Evolutionary conservation across 1,284 basidiomycete genomes (phyloP).

Genomic region (Tetrapyrgos nigripes): DNA sequence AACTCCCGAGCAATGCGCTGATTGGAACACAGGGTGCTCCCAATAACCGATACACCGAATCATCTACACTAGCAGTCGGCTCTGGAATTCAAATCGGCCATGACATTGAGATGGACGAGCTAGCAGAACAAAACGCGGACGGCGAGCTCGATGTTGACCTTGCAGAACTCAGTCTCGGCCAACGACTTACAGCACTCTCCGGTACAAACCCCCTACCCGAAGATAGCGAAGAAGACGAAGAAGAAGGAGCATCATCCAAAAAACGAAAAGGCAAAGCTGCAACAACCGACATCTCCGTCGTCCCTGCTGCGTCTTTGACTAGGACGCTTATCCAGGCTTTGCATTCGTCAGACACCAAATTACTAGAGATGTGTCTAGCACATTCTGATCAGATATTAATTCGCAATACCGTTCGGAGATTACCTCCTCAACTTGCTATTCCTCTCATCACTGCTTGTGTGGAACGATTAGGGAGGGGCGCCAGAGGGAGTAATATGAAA

Average conservation of each 20-base stretch:
- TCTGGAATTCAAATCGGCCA: conserved; percentile 70
- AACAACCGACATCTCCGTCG: conserved; percentile 48
- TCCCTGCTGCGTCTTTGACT: conserved; percentile 89
- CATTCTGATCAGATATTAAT: conserved; percentile 88
- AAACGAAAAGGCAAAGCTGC: conserved; percentile 38
- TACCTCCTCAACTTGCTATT: conserved; percentile 91
- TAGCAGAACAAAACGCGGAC: conserved; percentile 56
- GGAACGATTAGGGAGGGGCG: conserved; percentile 86
- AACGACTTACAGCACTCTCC: conserved; percentile 79
- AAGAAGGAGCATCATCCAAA: conserved; percentile 29
- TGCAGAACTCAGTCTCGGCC: conserved; percentile 89
- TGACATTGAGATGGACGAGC: conserved; percentile 62
- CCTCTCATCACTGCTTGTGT: conserved; percentile 90
- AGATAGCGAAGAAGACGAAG: conserved; percentile 44
- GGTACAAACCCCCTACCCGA: conserved; percentile 52
- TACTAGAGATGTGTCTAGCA: conserved; percentile 88
- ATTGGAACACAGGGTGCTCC: conserved; percentile 30
- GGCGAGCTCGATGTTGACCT: conserved; percentile 83
- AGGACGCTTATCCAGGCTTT: conserved; percentile 96
- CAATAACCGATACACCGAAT: conserved; percentile 71
- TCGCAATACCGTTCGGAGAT: conserved; percentile 85
- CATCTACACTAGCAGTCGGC: conserved; percentile 61
- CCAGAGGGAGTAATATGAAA: conserved; percentile 73
- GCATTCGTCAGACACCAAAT: conserved; percentile 90
- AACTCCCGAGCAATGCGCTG: too few relatives aligned